Conservation (phyloP, 768 basidiomycete genomes). For the Suillus plorans region DNA sequence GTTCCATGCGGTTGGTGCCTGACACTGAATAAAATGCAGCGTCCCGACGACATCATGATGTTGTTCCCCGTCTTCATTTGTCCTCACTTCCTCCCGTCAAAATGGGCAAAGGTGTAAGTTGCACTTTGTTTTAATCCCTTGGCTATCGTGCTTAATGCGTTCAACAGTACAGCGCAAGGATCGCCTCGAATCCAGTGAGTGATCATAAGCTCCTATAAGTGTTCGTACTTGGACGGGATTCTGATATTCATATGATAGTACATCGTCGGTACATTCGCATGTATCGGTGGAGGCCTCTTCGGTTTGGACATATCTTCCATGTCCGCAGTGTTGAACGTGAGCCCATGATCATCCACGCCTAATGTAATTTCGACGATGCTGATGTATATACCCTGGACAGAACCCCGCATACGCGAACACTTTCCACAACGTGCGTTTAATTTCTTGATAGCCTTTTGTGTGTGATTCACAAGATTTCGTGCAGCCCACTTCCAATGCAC, state of each 20-base stretch:
- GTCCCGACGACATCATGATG: not conserved
- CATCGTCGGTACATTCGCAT: conserved; percentile 77
- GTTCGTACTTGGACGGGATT: not conserved
- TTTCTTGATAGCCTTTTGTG: not conserved
- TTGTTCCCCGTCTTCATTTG: conserved; percentile 1
- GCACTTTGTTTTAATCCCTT: not conserved
- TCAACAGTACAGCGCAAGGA: conserved; percentile 50
- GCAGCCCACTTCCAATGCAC: conserved; percentile 50
- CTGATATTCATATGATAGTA: conserved; percentile 44
- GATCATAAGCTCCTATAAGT: not conserved
- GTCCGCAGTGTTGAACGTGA: conserved; percentile 68
- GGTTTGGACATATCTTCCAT: conserved; percentile 83
- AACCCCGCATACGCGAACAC: conserved; percentile 25
- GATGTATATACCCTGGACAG: conserved; percentile 12
- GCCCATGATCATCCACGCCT: conserved; percentile 11
- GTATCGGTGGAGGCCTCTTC: conserved; percentile 78
- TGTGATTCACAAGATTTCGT: conserved; percentile 6
- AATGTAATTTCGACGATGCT: not conserved
- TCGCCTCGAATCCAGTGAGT: conserved; percentile 58
- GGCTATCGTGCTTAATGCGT: conserved; percentile 5
- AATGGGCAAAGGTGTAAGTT: conserved; percentile 27
- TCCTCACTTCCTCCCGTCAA: conserved; percentile 5
- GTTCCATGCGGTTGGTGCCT: conserved; percentile 12
- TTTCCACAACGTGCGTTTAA: conserved; percentile 25
- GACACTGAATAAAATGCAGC: not conserved